Conservation (phyloP, 2,329 filamentous ascomycete species). For the Trichoderma asperellum region DNA sequence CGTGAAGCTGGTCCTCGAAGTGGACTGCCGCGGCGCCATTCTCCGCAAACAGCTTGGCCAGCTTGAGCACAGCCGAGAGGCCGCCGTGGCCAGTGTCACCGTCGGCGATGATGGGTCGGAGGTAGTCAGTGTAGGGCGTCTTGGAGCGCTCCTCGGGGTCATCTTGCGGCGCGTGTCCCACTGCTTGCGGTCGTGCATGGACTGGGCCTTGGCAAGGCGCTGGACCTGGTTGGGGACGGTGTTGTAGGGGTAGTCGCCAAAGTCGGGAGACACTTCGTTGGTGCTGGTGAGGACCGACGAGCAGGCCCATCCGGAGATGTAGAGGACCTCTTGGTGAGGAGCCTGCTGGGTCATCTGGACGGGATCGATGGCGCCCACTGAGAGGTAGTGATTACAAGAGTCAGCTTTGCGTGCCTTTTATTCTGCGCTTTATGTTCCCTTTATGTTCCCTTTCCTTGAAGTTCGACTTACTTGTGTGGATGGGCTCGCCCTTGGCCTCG, state of each 20-base stretch:
- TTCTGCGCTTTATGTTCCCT: background rate
- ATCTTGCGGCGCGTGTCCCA: slow-evolving; percentile 85
- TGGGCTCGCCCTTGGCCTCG: slow-evolving; percentile 77
- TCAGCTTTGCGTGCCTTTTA: background rate
- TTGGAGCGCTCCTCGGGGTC: slow-evolving; percentile 71
- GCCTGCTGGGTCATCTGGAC: slow-evolving; percentile 99
- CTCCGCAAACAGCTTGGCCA: slow-evolving; percentile 96
- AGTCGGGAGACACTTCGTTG: slow-evolving; percentile 96
- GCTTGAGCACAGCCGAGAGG: slow-evolving; percentile 87
- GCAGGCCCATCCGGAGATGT: slow-evolving; percentile 97
- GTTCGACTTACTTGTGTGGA: slow-evolving; percentile 79
- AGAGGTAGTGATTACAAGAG: background rate
- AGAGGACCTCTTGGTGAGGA: slow-evolving; percentile 91
- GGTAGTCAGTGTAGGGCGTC: slow-evolving; percentile 86
- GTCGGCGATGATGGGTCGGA: slow-evolving; percentile 93
- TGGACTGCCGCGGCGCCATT: slow-evolving; percentile 95
- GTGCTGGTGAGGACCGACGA: slow-evolving; percentile 90
- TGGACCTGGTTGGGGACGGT: slow-evolving; percentile 98
- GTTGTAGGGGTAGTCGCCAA: slow-evolving; percentile 98
- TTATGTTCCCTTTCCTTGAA: no score
- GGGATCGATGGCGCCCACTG: slow-evolving; percentile 97
- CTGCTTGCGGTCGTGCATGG: slow-evolving; percentile 94
- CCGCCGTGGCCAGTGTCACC: slow-evolving; percentile 96
- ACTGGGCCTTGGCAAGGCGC: slow-evolving; percentile 92
- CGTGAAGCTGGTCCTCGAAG: slow-evolving; percentile 97